phyloP scores from a whole-genome alignment of 352 stramenopile genomes.

The Phytophthora pini region DNA sequence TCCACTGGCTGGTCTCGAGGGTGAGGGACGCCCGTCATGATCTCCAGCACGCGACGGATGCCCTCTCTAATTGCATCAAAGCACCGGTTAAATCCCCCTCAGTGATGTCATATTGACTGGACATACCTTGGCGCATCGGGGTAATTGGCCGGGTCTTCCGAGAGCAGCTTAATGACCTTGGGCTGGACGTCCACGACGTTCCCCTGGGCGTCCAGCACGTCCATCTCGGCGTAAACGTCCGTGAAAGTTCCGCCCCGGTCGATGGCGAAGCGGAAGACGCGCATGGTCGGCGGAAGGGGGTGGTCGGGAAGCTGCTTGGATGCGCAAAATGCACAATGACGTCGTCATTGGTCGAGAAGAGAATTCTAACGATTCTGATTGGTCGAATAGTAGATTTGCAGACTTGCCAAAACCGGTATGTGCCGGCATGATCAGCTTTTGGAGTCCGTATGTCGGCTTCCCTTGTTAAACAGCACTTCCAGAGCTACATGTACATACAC shows the following conservation, averaged over 20 bases:
- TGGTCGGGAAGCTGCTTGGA: background rate
- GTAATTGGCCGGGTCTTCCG: slow-evolving; percentile 98
- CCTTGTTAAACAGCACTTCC: no score
- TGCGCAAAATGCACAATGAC: slow-evolving; percentile 22
- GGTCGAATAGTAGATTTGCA: no score
- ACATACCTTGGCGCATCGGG: slow-evolving; percentile 93
- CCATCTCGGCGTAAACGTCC: slow-evolving; percentile 96
- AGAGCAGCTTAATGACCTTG: slow-evolving; percentile 97
- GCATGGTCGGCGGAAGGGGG: slow-evolving; percentile 17
- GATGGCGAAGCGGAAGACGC: slow-evolving; percentile 96
- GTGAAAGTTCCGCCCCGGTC: slow-evolving; percentile 98
- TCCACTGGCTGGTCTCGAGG: slow-evolving; percentile 85
- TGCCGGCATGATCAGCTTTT: no score
- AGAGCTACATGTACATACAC: no score
- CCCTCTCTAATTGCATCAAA: slow-evolving; percentile 60
- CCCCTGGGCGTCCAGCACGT: slow-evolving; percentile 69
- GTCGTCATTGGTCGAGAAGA: background rate
- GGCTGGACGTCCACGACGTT: slow-evolving; percentile 55
- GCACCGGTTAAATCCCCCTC: background rate
- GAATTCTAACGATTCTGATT: no score
- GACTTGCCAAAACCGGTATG: no score
- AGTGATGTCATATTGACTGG: background rate
- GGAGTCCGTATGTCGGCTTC: no score
- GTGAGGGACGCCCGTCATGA: slow-evolving; percentile 91
- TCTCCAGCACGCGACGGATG: slow-evolving; percentile 95